Percentiles rank a stretch among this genome's conserved stretches.
Evolutionary conservation across 805 yeast species (phyloP).

Genomic region (Cephaloascus albidus): DNA sequence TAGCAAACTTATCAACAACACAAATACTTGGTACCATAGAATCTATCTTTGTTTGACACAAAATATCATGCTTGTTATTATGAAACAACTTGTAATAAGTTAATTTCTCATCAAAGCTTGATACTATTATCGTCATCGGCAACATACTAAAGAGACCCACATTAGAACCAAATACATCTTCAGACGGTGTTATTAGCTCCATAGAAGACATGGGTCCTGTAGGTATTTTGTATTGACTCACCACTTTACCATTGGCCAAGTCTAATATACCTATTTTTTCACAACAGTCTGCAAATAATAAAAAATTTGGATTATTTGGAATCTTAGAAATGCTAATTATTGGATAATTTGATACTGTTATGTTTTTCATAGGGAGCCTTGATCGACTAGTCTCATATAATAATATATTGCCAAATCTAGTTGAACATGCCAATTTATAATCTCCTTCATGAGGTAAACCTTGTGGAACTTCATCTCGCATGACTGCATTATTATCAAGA

Average conservation of each 20-base stretch:
- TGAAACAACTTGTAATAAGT: background rate
- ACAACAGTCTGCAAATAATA: conserved; percentile 14
- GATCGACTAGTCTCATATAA: conserved; percentile 13
- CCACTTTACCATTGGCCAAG: conserved; percentile 7
- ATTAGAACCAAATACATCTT: no score
- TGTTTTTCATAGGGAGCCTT: conserved; percentile 9
- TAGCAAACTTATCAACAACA: background rate
- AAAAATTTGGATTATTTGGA: conserved; percentile 3
- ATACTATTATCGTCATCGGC: background rate
- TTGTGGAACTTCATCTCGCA: no score
- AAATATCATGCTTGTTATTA: background rate
- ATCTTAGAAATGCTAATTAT: conserved; percentile 5
- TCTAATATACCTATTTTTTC: conserved; percentile 13
- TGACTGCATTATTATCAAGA: background rate
- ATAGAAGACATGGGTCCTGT: conserved; percentile 13
- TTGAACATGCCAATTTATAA: conserved; percentile 5
- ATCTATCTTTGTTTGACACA: background rate
- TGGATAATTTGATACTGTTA: conserved; percentile 13
- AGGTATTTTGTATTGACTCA: conserved; percentile 9
- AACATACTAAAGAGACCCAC: no score
- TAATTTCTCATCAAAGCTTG: background rate
- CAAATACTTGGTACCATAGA: background rate
- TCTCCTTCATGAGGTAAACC: no score
- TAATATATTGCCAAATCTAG: conserved; percentile 14
- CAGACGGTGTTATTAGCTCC: conserved; percentile 2